Percentiles rank a stretch among this genome's conserved stretches.
These are phyloP conservation scores for Phytophthora pluvialis DNA, from an alignment of 352 stramenopile species.

Conservation along the genomic window DNA sequence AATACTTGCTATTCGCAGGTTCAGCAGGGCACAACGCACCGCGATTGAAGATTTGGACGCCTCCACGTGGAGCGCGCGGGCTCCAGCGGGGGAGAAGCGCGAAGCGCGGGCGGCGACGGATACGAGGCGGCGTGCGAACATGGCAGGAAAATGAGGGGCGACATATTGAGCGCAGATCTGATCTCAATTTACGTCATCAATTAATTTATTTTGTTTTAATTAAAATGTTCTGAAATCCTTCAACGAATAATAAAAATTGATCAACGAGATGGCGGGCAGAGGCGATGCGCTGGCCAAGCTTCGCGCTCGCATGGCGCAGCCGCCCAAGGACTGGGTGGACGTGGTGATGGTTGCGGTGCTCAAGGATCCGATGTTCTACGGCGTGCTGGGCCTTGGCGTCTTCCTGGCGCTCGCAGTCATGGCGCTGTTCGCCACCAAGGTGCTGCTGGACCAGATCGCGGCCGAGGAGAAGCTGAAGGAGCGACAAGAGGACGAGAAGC, in stretches of 20 bases:
- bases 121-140: constrained; percentile 31
- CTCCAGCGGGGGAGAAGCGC: constrained; percentile 19
- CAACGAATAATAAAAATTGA: too few species aligned
- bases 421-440: constrained; percentile 63
- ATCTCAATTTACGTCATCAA: constrained; percentile 4
- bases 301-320: constrained; percentile 53
- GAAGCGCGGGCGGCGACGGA: constrained; percentile 17
- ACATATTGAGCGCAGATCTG: background rate
- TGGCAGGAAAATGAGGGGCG: constrained; percentile 1
- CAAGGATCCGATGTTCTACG: constrained; percentile 74
- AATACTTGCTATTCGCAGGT: background rate
- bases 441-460: constrained; percentile 66
- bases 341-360: constrained; percentile 63
- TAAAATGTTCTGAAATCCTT: too few species aligned
- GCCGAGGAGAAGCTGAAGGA: constrained; percentile 46
- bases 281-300: constrained; percentile 40
- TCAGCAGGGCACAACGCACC: constrained; percentile 34
- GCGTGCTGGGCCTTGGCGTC: constrained; percentile 38
- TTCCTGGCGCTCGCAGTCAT: constrained; percentile 59
- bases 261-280: constrained; percentile 17
- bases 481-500: constrained; percentile 27
- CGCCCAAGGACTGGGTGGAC: constrained; percentile 71
- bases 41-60: constrained; percentile 63
- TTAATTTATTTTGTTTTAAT: background rate
- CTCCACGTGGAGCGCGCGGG: constrained; percentile 64